Percentiles rank a stretch among this genome's conserved stretches.
Conservation (phyloP, 805 yeast species). For the Lipomyces kockii region DNA sequence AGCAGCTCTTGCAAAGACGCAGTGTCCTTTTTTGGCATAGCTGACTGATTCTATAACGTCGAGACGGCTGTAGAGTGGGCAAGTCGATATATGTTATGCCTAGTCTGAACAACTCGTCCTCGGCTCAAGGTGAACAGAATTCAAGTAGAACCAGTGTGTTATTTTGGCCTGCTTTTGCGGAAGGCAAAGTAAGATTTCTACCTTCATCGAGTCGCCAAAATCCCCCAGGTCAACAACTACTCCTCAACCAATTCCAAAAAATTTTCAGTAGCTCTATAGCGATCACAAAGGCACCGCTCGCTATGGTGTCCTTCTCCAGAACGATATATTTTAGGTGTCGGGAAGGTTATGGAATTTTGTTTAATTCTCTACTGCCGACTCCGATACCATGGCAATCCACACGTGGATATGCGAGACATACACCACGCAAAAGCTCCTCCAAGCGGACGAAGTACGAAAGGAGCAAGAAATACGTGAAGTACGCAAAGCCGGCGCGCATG, state of each 20-base stretch:
- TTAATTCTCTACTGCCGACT: background rate
- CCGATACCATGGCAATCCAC: background rate
- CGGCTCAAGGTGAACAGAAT: background rate
- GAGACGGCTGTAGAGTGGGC: background rate
- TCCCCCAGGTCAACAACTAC: no score
- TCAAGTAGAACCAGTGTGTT: background rate
- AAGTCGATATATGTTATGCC: background rate
- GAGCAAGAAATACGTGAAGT: constrained; percentile 5
- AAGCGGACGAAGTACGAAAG: background rate
- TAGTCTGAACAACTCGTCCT: no score
- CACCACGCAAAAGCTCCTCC: background rate
- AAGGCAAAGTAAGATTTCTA: no score
- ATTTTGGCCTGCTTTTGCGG: no score
- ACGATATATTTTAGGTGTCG: background rate
- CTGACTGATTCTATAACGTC: background rate
- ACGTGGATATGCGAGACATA: background rate
- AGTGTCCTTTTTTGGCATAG: constrained; percentile 24
- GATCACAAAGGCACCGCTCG: background rate
- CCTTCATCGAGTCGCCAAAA: no score
- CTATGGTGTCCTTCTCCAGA: background rate
- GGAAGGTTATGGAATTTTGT: background rate
- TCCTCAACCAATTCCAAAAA: no score
- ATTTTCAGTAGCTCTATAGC: no score
- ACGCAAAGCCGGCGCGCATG: constrained; percentile 19
- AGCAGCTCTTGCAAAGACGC: constrained; percentile 41